phyloP scores from a whole-genome alignment of 768 basidiomycete genomes.

The Mycena chlorophos region DNA sequence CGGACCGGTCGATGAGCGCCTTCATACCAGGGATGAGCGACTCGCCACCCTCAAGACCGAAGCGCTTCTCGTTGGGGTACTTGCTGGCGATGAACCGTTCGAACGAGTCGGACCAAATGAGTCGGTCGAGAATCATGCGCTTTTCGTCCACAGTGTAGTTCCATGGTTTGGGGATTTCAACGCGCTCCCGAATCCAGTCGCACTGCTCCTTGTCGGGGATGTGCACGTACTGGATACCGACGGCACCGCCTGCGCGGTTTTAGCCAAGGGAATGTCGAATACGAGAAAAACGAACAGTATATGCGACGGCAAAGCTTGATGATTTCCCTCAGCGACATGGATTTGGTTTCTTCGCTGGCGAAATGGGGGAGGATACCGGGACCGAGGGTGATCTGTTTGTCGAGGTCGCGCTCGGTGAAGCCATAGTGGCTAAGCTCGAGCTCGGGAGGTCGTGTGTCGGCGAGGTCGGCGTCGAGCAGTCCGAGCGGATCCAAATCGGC shows the following conservation, averaged over 20 bases:
- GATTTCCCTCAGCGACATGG: constrained; percentile 89
- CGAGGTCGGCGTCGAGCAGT: constrained; percentile 87
- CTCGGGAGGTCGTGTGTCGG: constrained; percentile 77
- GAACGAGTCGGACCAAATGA: constrained; percentile 99
- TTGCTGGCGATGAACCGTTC: constrained; percentile 99
- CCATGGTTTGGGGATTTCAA: constrained; percentile 96
- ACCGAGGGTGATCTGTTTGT: constrained; percentile 91
- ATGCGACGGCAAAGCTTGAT: constrained; percentile 88
- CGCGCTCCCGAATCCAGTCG: constrained; percentile 97
- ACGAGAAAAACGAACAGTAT: constrained; percentile 68
- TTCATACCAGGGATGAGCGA: constrained; percentile 99
- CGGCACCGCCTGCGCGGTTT: constrained; percentile 64
- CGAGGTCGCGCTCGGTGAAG: constrained; percentile 90
- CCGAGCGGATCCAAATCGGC: constrained; percentile 96
- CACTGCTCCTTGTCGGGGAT: constrained; percentile 99
- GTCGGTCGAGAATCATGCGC: constrained; percentile 96
- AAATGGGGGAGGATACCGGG: constrained; percentile 97
- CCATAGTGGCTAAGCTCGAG: constrained; percentile 93
- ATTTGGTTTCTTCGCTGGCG: constrained; percentile 78
- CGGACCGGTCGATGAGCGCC: constrained; percentile 96
- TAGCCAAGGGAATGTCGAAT: background rate
- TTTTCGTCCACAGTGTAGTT: constrained; percentile 98
- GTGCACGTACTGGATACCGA: constrained; percentile 91
- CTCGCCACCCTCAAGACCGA: constrained; percentile 98
- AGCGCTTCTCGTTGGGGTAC: constrained; percentile 99